A percentile compares a stretch with the other conserved stretches of the same genome.
Evolutionary conservation across 208 protist genomes (phyloP).

Genomic region (Acanthamoeba lenticulata): DNA sequence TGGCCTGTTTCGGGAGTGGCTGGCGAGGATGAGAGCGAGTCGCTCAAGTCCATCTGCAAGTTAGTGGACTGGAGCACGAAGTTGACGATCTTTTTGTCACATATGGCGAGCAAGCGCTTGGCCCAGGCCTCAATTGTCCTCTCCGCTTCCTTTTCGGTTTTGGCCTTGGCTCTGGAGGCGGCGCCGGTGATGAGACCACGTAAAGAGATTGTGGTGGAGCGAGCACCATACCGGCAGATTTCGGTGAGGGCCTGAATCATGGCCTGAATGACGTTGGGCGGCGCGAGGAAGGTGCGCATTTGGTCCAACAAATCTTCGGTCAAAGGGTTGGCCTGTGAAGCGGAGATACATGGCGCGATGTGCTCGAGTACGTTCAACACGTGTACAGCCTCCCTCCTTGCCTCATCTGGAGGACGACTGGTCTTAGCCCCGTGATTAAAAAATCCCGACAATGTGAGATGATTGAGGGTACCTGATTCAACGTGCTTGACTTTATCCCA

Average conservation of each 20-base stretch:
- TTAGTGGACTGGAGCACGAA: slow-evolving; percentile 53
- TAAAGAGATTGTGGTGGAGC: no score
- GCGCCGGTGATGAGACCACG: neutral
- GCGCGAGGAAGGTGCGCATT: neutral
- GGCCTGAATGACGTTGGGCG: slow-evolving; percentile 32
- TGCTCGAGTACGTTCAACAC: slow-evolving; percentile 22
- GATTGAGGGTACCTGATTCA: neutral
- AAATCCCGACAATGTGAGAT: neutral
- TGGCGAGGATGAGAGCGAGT: slow-evolving; percentile 23
- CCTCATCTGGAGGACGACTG: neutral
- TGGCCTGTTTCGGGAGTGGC: neutral
- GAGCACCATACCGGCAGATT: neutral
- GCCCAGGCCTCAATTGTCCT: neutral
- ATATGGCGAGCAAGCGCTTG: slow-evolving; percentile 25
- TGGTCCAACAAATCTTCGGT: slow-evolving; percentile 35
- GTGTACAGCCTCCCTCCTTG: slow-evolving; percentile 14
- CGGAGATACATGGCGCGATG: slow-evolving; percentile 27
- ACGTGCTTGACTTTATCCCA: slow-evolving; percentile 45
- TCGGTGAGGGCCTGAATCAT: slow-evolving; percentile 56
- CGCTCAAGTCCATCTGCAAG: slow-evolving; percentile 24
- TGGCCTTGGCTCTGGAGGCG: neutral
- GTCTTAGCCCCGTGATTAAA: no score
- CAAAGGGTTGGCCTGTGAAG: neutral
- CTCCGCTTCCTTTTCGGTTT: slow-evolving; percentile 14
- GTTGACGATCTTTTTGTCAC: slow-evolving; percentile 51